Percentiles rank a stretch among this genome's conserved stretches.
Evolutionary conservation across 257 asterid genomes (phyloP).

Genomic region (Fraxinus anomala): DNA sequence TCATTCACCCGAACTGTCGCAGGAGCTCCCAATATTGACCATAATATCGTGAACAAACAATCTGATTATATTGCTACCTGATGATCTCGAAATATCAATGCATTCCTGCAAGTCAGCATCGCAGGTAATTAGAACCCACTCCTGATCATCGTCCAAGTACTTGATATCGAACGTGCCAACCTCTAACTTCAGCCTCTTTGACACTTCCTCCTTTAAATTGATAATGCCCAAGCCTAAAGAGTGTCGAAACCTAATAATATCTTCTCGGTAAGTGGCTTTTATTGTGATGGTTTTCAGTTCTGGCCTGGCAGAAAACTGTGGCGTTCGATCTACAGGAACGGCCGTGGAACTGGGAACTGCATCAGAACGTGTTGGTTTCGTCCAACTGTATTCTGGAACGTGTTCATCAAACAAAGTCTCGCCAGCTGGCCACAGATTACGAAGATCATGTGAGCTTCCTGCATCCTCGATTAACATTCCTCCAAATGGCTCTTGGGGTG

Average conservation of each 20-base stretch:
- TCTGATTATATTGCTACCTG: conserved; percentile 61
- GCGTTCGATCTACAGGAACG: conserved; percentile 42
- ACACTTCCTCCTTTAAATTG: conserved; percentile 74
- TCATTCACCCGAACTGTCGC: conserved; percentile 87
- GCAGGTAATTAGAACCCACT: conserved; percentile 79
- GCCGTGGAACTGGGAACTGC: conserved; percentile 34
- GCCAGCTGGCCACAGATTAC: conserved; percentile 54
- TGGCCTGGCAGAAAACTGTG: conserved; percentile 42
- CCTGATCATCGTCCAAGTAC: conserved; percentile 82
- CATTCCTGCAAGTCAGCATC: conserved; percentile 79
- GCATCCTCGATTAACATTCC: conserved; percentile 73
- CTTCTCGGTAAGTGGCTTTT: conserved; percentile 79
- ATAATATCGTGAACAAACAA: conserved; percentile 64
- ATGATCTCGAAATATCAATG: conserved; percentile 50
- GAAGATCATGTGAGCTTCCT: conserved; percentile 81
- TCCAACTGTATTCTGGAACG: conserved; percentile 57
- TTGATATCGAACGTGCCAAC: conserved; percentile 72
- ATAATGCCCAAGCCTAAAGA: conserved; percentile 45
- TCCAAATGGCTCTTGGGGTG: conserved; percentile 49
- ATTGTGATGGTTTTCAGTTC: conserved; percentile 66
- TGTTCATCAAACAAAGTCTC: conserved; percentile 57
- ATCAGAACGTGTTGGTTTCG: conserved; percentile 37
- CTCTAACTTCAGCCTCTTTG: conserved; percentile 76
- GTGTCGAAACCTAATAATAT: conserved; percentile 77
- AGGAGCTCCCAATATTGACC: conserved; percentile 75